Base-by-base conservation (phyloP, 192 early-diverging fungal species). In the Backusella mclennaniae region DNA sequence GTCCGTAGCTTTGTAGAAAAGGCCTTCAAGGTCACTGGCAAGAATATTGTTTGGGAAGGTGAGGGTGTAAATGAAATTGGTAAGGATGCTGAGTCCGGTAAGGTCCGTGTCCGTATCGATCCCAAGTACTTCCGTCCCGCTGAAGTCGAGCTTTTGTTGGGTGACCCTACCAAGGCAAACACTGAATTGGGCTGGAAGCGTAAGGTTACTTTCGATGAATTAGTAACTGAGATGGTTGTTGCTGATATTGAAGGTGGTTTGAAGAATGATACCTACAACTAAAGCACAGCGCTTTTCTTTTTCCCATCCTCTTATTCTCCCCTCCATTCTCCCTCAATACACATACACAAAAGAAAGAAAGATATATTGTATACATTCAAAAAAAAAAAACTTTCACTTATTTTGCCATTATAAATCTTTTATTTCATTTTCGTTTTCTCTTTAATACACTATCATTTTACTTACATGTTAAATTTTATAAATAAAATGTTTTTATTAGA, bases 1-100 rank as follows among this genome's bases (percentile, higher is more conserved):
- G 93, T 94, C 21, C 83, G 90, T n/a, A 87, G 88, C 68, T 94
- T 90, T 83, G 86, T 93, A n/a, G 93, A 93, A 73, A 94, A 94
- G 78, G 89, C 93, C 14, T 94, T 94, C 81, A 82, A 75, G 53
- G 88, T 87, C 67, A 85, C 88, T 71, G 87, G 87, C 15, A 83
- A 80, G 41, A 84, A 79, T 53, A 94, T 94, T 77, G 74, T 78
- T 75, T 93, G 88, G 89, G 90, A 90, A 82, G 91, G 90, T 66
- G 79, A 88, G 63, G 90, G 86, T 74, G 87, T 87, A 66, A 77
- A 89, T 33, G 84, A 89, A 69, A 74, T 92, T 29, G 91, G 91
- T 73, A 84, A 86, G 46, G 89, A 89, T 75, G 77, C 77, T 33
- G 85, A 85, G 6, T 86, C 73, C n/a, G 88, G 87, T 26, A 82